Conservation (phyloP, 176 grass and related monocot species). For the Rhynchospora breviuscula region DNA sequence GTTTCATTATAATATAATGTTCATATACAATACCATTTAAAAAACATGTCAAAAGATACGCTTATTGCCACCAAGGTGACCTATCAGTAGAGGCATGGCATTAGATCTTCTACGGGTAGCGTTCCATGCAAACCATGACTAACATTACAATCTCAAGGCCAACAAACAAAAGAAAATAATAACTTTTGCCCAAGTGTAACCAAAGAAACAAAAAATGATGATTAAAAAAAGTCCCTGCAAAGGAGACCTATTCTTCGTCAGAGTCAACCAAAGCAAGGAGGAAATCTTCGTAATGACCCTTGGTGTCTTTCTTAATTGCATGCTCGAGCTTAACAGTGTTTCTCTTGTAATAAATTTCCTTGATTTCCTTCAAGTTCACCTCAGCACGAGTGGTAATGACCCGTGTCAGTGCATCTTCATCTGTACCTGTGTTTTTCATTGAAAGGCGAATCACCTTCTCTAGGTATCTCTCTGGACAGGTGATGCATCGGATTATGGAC, state of each 20-base stretch:
- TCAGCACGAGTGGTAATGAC: constrained; percentile 51
- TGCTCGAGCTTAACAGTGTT: constrained; percentile 50
- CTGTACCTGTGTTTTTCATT: constrained; percentile 51
- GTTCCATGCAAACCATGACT: not conserved
- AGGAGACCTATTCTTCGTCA: not conserved
- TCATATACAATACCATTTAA: no score
- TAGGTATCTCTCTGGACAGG: constrained; percentile 56
- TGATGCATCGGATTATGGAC: constrained; percentile 55
- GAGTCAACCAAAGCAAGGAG: constrained; percentile 51
- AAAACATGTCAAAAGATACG: no score
- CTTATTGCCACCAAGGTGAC: no score
- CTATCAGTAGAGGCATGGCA: no score
- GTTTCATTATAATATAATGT: no score
- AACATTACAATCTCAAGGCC: not conserved
- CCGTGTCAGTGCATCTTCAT: constrained; percentile 61
- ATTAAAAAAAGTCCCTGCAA: not conserved
- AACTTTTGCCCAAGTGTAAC: not conserved
- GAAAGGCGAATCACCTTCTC: constrained; percentile 51
- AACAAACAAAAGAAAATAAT: not conserved
- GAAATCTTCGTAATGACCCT: constrained; percentile 51
- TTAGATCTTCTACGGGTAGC: not conserved
- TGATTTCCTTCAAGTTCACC: constrained; percentile 57
- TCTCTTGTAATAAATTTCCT: constrained; percentile 63
- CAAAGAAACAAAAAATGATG: not conserved
- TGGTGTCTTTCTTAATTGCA: constrained; percentile 54